Conservation (phyloP, 805 yeast species). For the Debaryomyces maramus region DNA sequence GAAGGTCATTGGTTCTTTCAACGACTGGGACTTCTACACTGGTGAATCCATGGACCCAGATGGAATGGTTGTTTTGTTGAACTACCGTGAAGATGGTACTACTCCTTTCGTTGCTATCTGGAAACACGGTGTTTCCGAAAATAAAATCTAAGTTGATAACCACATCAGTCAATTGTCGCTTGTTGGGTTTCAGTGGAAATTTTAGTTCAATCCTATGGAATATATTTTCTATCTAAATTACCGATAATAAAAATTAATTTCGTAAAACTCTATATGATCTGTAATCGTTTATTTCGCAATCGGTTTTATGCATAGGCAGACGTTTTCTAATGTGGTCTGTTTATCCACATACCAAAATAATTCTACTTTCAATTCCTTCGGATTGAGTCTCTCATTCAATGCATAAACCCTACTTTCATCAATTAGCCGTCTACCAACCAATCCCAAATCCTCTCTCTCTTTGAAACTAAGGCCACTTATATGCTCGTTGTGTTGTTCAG, state of each 20-base stretch:
- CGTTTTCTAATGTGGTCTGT: constrained; percentile 70
- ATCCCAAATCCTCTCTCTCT: constrained; percentile 62
- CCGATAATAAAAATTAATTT: background rate
- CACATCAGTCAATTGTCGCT: background rate
- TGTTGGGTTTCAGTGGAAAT: constrained; percentile 1
- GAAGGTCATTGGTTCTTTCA: constrained; percentile 93
- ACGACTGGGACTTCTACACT: constrained; percentile 99
- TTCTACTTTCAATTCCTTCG: constrained; percentile 41
- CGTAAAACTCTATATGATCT: background rate
- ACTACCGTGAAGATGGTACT: constrained; percentile 99
- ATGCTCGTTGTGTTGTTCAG: constrained; percentile 35
- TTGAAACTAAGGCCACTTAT: constrained; percentile 41
- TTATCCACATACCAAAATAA: constrained; percentile 59
- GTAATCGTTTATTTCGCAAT: background rate
- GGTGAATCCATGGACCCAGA: constrained; percentile 99
- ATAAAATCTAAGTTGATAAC: constrained; percentile 69
- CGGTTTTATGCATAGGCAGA: constrained; percentile 42
- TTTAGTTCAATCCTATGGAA: constrained; percentile 3
- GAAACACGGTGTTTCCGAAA: constrained; percentile 95
- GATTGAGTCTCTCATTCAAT: constrained; percentile 27
- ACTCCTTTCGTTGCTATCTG: constrained; percentile 97
- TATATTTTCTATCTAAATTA: constrained; percentile 1
- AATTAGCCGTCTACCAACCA: constrained; percentile 65
- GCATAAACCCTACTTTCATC: constrained; percentile 70
- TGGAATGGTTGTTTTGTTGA: constrained; percentile 95